Percentiles rank a stretch among this genome's conserved stretches.
Conservation (phyloP, 1,284 basidiomycete genomes). For the Leccinum solheimii region DNA sequence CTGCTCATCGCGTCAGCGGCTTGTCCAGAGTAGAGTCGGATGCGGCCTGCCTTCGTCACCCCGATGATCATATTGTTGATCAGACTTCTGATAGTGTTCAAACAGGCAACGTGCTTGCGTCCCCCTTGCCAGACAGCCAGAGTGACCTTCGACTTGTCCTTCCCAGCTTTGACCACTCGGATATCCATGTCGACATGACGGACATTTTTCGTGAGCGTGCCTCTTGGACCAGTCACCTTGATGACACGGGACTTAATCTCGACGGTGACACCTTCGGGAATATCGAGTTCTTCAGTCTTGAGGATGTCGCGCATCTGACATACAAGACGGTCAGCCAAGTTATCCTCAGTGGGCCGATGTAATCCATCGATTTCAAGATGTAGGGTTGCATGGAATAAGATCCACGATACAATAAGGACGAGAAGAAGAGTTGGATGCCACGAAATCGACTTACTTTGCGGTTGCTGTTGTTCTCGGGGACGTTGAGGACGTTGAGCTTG, state of each 20-base stretch:
- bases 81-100: conserved; percentile 92
- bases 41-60: conserved; percentile 73
- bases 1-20: conserved; percentile 39
- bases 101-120: conserved; percentile 98
- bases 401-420: background rate
- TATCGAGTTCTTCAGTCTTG: conserved; percentile 90
- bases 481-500: conserved; percentile 20
- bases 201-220: conserved; percentile 87
- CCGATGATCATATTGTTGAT: conserved; percentile 98
- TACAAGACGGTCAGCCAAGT: conserved; percentile 16
- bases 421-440: background rate
- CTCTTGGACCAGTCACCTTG: conserved; percentile 87
- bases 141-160: conserved; percentile 71
- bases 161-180: conserved; percentile 72
- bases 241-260: conserved; percentile 87
- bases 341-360: conserved; percentile 21
- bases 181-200: conserved; percentile 98
- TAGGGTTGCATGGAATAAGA: conserved; percentile 6
- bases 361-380: conserved; percentile 34
- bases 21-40: conserved; percentile 1
- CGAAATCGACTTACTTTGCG: conserved; percentile 30
- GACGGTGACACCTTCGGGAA: conserved; percentile 86
- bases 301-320: conserved; percentile 86
- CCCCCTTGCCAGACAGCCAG: conserved; percentile 98
- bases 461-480: conserved; percentile 25